Base-by-base conservation (phyloP, 257 asterid species). In the Nicotiana otophora region DNA sequence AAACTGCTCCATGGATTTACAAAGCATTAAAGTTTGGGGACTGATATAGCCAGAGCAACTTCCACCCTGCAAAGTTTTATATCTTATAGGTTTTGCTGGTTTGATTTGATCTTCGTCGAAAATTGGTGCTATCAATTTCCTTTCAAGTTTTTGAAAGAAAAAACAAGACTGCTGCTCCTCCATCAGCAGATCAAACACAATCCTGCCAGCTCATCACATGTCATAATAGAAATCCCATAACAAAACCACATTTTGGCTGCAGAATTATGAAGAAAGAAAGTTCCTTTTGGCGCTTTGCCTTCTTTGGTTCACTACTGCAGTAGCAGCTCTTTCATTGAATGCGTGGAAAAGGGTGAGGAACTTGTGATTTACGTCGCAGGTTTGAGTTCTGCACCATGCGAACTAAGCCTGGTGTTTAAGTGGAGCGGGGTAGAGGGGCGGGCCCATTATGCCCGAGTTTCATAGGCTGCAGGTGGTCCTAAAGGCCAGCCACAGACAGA, bases 1-100 rank as follows among this genome's bases (percentile, higher is more conserved):
- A 48, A 75, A 16, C 63, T 48, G 80, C 80, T 19, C 63, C 80
- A 28, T 51, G 63, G 39, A 51, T 75, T 75, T 75, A 51, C 63
- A 75, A 46, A 46, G 79, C 79, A 46, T 46, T 36, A 54, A 39
- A 70, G 60, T 8, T 72, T 20, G 61, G 16, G n/a, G 39, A 7
- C 16, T 42, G 79, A 17, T 23, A 72, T 70, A 70, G 58, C 33
- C 23, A 30, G 58, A 42, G 78, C 34, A 46, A 72, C 39, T 72
- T 48, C 15, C 61, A 72, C 23, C 26, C 61, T 72, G 61, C 14
- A 46, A 61, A 72, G 36, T 72, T 42, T 15, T 72, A 46, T 46
- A 72, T 14, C 33, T 46, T 72, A 5, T 11, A 72, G 23, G 36
- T 33, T 23, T 42, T 72, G 15, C 60, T 46, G 79, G 61, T 6